Evolutionary conservation across 2,329 filamentous ascomycete species (phyloP).

Genomic region (Fusarium ambrosium): DNA sequence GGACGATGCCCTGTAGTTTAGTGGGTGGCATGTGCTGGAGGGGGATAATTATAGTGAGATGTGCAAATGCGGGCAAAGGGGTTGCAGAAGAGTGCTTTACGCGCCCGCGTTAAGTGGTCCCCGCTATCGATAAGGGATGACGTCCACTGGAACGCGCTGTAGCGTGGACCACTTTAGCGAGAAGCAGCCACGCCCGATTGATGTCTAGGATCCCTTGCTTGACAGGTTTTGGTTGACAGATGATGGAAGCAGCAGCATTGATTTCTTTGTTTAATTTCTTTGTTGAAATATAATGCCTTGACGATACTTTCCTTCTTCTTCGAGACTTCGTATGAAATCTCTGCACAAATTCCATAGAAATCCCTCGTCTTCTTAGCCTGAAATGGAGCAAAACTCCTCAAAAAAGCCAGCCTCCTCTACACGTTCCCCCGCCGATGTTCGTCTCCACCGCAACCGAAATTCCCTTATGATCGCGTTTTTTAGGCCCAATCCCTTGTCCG

Average conservation of each 20-base stretch:
- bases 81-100: slow-evolving; percentile 29
- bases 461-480: slow-evolving; percentile 16
- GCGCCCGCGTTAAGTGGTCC: slow-evolving; percentile 39
- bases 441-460: slow-evolving; percentile 30
- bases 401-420: slow-evolving; percentile 32
- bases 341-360: neutral
- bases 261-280: neutral
- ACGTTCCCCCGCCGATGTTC: slow-evolving; percentile 16
- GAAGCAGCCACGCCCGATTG: neutral
- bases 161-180: neutral
- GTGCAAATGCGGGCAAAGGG: slow-evolving; percentile 5
- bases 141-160: slow-evolving; percentile 34
- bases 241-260: neutral
- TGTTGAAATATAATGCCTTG: neutral
- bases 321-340: neutral
- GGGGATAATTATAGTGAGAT: slow-evolving; percentile 12
- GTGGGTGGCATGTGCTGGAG: neutral
- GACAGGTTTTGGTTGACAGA: slow-evolving; percentile 17
- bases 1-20: slow-evolving; percentile 11
- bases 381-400: slow-evolving; percentile 1
- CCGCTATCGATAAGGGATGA: slow-evolving; percentile 36
- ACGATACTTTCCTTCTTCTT: neutral
- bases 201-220: slow-evolving; percentile 34
- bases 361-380: neutral
- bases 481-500: slow-evolving; percentile 24